Evolutionary conservation across 2,329 filamentous ascomycete genomes (phyloP).

Genomic region (Talaromyces marneffei): DNA sequence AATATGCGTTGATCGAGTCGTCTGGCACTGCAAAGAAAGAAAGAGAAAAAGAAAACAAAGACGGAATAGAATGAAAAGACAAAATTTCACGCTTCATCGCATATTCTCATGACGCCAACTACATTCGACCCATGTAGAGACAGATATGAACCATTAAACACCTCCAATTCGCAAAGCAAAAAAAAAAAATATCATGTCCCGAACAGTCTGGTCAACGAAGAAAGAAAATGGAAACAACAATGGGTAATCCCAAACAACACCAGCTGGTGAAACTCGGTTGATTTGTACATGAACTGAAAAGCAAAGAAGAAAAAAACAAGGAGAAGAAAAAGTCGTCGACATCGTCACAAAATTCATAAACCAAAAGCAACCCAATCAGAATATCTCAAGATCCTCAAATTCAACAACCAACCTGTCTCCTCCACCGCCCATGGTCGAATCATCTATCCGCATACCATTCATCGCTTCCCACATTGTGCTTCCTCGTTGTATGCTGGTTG

Average conservation of each 20-base stretch:
- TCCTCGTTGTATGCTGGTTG: slow-evolving; percentile 43
- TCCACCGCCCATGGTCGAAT: slow-evolving; percentile 17
- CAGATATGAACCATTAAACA: background rate
- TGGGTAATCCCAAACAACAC: background rate
- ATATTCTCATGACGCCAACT: background rate
- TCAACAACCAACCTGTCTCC: slow-evolving; percentile 43
- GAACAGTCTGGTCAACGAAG: background rate
- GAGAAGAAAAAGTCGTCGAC: slow-evolving; percentile 10
- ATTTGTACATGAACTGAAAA: slow-evolving; percentile 11
- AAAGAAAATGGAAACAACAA: background rate
- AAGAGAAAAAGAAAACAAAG: background rate
- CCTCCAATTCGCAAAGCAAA: background rate
- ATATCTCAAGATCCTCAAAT: slow-evolving; percentile 48
- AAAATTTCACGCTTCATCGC: background rate
- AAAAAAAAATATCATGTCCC: background rate
- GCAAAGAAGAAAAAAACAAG: no score
- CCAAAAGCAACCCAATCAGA: slow-evolving; percentile 25
- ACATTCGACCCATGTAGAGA: background rate
- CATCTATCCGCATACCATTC: slow-evolving; percentile 28
- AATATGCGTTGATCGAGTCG: background rate
- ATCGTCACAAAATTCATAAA: slow-evolving; percentile 8
- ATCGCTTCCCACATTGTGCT: slow-evolving; percentile 36
- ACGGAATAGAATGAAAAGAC: background rate
- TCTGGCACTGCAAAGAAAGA: background rate
- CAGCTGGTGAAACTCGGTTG: background rate